Evolutionary conservation across 257 asterid species (phyloP).

Genomic region (Knoxia roxburghii): DNA sequence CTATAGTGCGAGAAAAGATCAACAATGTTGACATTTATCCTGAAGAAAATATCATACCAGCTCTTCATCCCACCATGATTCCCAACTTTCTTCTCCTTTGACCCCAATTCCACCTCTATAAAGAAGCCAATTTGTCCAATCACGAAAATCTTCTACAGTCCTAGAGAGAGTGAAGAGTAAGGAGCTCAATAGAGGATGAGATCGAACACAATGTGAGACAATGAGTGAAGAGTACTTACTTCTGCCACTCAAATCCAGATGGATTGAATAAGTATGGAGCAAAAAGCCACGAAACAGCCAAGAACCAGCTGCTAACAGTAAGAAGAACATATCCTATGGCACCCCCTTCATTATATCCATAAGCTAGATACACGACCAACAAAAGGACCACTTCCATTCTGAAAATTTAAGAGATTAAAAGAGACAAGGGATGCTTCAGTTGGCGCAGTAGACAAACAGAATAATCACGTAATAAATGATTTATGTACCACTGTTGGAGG

Average conservation of each 20-base stretch:
- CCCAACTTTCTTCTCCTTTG: slow-evolving; percentile 99
- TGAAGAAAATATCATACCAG: slow-evolving; percentile 48
- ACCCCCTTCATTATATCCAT: slow-evolving; percentile 69
- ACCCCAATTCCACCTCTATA: slow-evolving; percentile 99
- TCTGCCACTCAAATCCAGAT: slow-evolving; percentile 99
- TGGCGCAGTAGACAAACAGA: not conserved
- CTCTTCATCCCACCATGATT: slow-evolving; percentile 99
- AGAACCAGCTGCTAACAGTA: slow-evolving; percentile 92
- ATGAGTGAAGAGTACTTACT: slow-evolving; percentile 45
- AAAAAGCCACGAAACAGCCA: slow-evolving; percentile 82
- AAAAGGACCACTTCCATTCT: slow-evolving; percentile 88
- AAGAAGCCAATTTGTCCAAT: slow-evolving; percentile 99
- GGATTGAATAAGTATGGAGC: slow-evolving; percentile 99
- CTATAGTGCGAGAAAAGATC: slow-evolving; percentile 16
- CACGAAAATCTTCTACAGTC: slow-evolving; percentile 95
- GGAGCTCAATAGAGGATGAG: slow-evolving; percentile 20
- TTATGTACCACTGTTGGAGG: no score
- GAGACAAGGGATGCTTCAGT: slow-evolving; percentile 7
- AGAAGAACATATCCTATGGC: slow-evolving; percentile 81
- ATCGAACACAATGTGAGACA: slow-evolving; percentile 5
- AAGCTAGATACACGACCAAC: slow-evolving; percentile 79
- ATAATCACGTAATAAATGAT: not conserved
- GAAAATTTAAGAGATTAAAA: slow-evolving; percentile 25
- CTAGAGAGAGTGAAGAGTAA: slow-evolving; percentile 33
- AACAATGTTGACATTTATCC: slow-evolving; percentile 5